Conservation (phyloP, 129 eudicot genomes). For the Saussurea involucrata region DNA sequence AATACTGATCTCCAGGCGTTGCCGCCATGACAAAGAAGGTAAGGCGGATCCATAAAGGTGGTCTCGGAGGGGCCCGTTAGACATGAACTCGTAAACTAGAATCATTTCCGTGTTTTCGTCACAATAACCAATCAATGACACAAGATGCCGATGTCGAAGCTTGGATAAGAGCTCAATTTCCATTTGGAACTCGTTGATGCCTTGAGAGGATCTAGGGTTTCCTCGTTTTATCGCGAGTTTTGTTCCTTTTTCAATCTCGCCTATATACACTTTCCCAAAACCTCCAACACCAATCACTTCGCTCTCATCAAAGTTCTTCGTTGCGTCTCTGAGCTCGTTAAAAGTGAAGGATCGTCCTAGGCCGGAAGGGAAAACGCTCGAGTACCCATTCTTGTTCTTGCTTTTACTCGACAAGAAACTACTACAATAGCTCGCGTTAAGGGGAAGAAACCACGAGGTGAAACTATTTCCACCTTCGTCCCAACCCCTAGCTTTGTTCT, state of each 20-base stretch:
- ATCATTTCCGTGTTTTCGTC: constrained; percentile 90
- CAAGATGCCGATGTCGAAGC: constrained; percentile 89
- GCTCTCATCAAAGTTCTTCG: constrained; percentile 75
- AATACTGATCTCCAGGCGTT: constrained; percentile 86
- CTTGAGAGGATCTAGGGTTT: constrained; percentile 77
- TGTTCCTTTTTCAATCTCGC: constrained; percentile 65
- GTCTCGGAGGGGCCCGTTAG: constrained; percentile 83
- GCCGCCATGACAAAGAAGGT: constrained; percentile 67
- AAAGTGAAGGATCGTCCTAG: constrained; percentile 62
- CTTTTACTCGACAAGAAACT: constrained; percentile 47
- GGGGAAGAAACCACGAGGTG: constrained; percentile 87
- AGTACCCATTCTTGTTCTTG: constrained; percentile 54
- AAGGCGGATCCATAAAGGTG: constrained; percentile 74
- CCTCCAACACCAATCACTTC: constrained; percentile 89
- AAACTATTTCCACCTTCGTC: constrained; percentile 55
- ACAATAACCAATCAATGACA: constrained; percentile 87
- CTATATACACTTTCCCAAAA: constrained; percentile 93
- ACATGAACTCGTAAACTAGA: constrained; percentile 87
- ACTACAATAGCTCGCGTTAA: constrained; percentile 54
- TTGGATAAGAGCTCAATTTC: constrained; percentile 81
- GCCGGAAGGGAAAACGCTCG: constrained; percentile 50
- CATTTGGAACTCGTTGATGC: constrained; percentile 87
- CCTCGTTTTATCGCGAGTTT: constrained; percentile 84
- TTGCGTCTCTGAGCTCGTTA: constrained; percentile 61
- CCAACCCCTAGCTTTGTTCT: constrained; percentile 54